phyloP scores from a whole-genome alignment of 106 monocot genomes.

The Dendrobium huoshanense region DNA sequence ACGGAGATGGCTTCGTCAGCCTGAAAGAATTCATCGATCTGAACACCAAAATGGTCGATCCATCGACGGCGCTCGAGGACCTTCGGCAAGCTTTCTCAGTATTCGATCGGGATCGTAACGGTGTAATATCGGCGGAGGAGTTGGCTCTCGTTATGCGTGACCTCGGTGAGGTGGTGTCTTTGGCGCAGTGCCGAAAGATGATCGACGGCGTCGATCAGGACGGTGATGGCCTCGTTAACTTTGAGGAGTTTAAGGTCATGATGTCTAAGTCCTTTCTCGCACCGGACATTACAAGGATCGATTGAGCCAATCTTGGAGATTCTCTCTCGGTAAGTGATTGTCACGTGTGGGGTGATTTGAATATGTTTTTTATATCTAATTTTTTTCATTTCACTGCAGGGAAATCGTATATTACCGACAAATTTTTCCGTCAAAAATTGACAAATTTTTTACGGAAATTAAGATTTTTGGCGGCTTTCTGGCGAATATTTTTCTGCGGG shows the following conservation, averaged over 20 bases:
- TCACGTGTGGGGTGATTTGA: too few relatives aligned
- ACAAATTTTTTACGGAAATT: too few relatives aligned
- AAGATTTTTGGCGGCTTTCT: too few relatives aligned
- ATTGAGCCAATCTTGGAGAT: not conserved
- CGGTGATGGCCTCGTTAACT: conserved; percentile 51
- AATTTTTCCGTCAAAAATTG: too few relatives aligned
- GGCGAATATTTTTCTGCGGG: too few relatives aligned
- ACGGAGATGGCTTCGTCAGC: conserved; percentile 52
- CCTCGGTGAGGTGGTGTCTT: conserved; percentile 31
- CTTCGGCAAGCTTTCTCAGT: conserved; percentile 46
- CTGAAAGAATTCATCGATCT: conserved; percentile 39
- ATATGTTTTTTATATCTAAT: too few relatives aligned
- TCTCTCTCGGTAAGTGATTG: too few relatives aligned
- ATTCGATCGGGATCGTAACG: conserved; percentile 47
- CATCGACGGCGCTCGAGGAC: conserved; percentile 29
- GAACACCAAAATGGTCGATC: conserved; percentile 18
- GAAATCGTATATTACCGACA: too few relatives aligned
- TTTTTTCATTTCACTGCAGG: too few relatives aligned
- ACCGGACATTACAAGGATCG: not conserved
- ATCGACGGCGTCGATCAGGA: conserved; percentile 54
- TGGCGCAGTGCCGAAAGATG: conserved; percentile 49
- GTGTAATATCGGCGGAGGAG: conserved; percentile 54
- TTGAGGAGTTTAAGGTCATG: conserved; percentile 62
- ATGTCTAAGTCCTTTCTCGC: conserved; percentile 16
- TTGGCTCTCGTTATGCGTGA: conserved; percentile 39